Evolutionary conservation across 176 grass and related monocot genomes (phyloP).

Genomic region (Pharus latifolius): DNA sequence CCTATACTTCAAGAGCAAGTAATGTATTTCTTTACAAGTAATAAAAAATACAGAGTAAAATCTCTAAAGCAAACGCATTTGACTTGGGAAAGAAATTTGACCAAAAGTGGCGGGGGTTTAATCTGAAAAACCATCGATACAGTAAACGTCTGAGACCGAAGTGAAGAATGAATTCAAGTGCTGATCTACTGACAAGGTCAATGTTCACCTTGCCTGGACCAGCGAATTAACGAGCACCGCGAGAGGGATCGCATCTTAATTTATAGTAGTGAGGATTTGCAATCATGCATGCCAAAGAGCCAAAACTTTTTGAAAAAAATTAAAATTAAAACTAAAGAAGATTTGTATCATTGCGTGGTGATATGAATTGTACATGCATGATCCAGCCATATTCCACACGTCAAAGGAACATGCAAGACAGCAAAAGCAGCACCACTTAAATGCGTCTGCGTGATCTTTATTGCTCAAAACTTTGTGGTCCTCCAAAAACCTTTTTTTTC

Average conservation of each 20-base stretch:
- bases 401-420: slow-evolving; percentile 12
- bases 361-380: not conserved
- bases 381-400: not conserved
- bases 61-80: too few relatives aligned
- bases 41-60: too few relatives aligned
- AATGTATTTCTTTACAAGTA: too few relatives aligned
- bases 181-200: slow-evolving; percentile 33
- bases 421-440: not conserved
- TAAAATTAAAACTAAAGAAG: too few relatives aligned
- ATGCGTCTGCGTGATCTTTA: slow-evolving; percentile 10
- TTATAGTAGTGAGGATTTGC: not conserved
- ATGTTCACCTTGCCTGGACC: slow-evolving; percentile 15
- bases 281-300: too few relatives aligned
- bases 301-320: too few relatives aligned
- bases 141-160: not conserved
- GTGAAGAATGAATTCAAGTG: slow-evolving; percentile 13
- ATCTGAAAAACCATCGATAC: too few relatives aligned
- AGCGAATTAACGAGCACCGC: slow-evolving; percentile 2
- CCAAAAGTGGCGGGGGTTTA: too few relatives aligned
- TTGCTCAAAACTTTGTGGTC: slow-evolving; percentile 4
- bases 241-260: slow-evolving; percentile 11
- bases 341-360: too few relatives aligned
- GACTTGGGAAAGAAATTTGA: too few relatives aligned
- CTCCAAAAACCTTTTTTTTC: slow-evolving; percentile 6
- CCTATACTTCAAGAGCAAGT: too few relatives aligned